phyloP scores from a whole-genome alignment of 2,329 filamentous ascomycete species.

The Diaporthe sp. region DNA sequence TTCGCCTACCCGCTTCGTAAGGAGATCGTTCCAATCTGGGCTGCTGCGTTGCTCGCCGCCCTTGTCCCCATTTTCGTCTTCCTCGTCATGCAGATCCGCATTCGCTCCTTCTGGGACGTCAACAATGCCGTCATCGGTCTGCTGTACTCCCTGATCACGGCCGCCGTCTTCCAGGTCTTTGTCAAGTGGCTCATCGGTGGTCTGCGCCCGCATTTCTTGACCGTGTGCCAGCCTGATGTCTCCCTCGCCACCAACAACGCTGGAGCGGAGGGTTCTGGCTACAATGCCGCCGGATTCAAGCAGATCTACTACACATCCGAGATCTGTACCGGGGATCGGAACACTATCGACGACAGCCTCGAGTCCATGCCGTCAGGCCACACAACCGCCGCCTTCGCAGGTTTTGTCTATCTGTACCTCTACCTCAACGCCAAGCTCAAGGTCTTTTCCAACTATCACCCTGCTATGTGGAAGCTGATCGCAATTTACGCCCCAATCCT shows the following conservation, averaged over 20 bases:
- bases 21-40: slow-evolving; percentile 79
- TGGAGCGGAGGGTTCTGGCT: slow-evolving; percentile 56
- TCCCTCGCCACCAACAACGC: slow-evolving; percentile 54
- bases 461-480: slow-evolving; percentile 80
- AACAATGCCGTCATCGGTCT: slow-evolving; percentile 80
- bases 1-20: slow-evolving; percentile 79
- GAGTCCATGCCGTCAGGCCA: slow-evolving; percentile 82
- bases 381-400: slow-evolving; percentile 79
- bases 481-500: slow-evolving; percentile 75
- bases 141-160: slow-evolving; percentile 76
- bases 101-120: slow-evolving; percentile 76
- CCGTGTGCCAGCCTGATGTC: slow-evolving; percentile 75
- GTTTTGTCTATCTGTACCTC: slow-evolving; percentile 77
- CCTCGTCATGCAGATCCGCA: slow-evolving; percentile 74
- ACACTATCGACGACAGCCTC: slow-evolving; percentile 76
- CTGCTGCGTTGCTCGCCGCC: slow-evolving; percentile 74
- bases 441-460: slow-evolving; percentile 79
- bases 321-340: slow-evolving; percentile 76
- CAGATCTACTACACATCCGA: slow-evolving; percentile 76
- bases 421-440: slow-evolving; percentile 86
- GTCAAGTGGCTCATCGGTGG: slow-evolving; percentile 82
- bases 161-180: slow-evolving; percentile 82
- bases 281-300: slow-evolving; percentile 61
- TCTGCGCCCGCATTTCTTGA: slow-evolving; percentile 78
- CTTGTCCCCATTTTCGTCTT: slow-evolving; percentile 76